Conservation (phyloP, 2,329 filamentous ascomycete species). For the Trichoderma sp. region DNA sequence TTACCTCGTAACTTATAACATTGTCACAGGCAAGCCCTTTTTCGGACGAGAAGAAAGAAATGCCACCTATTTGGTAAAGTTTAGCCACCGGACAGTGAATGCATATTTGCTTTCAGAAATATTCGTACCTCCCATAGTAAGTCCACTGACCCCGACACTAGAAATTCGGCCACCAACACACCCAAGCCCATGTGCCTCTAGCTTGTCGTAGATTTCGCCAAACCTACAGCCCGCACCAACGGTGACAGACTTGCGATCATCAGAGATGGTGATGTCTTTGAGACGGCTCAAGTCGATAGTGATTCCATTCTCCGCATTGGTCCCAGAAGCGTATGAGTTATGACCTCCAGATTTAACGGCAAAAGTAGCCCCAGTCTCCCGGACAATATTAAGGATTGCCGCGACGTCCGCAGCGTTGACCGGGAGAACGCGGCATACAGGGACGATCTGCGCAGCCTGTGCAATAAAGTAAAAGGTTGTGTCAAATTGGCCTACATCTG, state of each 20-base stretch:
- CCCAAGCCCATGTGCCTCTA: background rate
- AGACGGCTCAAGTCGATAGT: background rate
- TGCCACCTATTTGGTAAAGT: background rate
- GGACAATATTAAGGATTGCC: background rate
- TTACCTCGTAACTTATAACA: background rate
- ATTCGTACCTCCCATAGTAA: background rate
- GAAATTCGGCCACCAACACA: background rate
- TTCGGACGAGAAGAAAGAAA: background rate
- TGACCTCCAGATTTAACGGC: background rate
- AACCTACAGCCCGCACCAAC: background rate
- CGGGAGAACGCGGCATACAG: background rate
- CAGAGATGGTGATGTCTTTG: background rate
- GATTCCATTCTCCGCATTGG: background rate
- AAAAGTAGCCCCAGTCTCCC: background rate
- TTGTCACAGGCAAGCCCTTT: conserved; percentile 1
- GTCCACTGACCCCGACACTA: background rate
- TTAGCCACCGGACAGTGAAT: background rate
- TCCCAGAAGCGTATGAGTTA: background rate
- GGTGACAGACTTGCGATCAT: background rate
- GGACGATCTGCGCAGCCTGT: background rate
- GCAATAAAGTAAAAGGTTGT: background rate
- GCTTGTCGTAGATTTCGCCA: background rate
- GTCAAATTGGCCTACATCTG: background rate
- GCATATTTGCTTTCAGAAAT: background rate
- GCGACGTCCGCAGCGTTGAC: background rate